phyloP scores from a whole-genome alignment of 371 early-diverging fungal genomes.

The Rhizomucor pusillus region DNA sequence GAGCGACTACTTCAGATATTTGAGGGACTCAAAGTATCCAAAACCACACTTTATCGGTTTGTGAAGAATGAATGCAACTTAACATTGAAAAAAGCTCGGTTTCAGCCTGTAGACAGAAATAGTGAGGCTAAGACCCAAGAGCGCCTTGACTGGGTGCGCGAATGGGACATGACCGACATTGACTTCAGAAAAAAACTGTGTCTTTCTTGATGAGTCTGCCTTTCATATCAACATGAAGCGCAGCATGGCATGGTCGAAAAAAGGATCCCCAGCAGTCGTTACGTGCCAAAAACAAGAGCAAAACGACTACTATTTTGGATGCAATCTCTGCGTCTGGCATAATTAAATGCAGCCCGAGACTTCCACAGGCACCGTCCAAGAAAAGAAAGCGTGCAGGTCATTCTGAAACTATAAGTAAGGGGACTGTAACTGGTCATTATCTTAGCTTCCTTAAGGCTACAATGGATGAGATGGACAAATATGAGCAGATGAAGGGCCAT shows the following conservation, averaged over 20 bases:
- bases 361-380: neutral
- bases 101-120: too few relatives aligned
- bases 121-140: too few relatives aligned
- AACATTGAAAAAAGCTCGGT: too few relatives aligned
- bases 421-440: constrained; percentile 21
- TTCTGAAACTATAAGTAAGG: constrained; percentile 4
- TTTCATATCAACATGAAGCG: constrained; percentile 18
- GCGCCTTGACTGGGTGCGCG: too few relatives aligned
- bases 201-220: constrained; percentile 14
- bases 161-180: too few relatives aligned
- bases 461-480: constrained; percentile 15
- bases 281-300: constrained; percentile 12
- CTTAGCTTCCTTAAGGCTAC: constrained; percentile 16
- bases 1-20: too few relatives aligned
- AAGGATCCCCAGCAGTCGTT: constrained; percentile 6
- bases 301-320: neutral
- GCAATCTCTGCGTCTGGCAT: too few relatives aligned
- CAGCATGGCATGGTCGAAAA: constrained; percentile 17
- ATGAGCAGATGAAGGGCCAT: constrained; percentile 14
- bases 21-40: too few relatives aligned
- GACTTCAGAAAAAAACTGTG: neutral
- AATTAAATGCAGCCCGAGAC: neutral
- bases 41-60: too few relatives aligned
- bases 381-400: constrained; percentile 13
- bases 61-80: too few relatives aligned